These are phyloP conservation scores for Terana coerulea DNA, from an alignment of 768 basidiomycete genomes.

Conservation along the genomic window DNA sequence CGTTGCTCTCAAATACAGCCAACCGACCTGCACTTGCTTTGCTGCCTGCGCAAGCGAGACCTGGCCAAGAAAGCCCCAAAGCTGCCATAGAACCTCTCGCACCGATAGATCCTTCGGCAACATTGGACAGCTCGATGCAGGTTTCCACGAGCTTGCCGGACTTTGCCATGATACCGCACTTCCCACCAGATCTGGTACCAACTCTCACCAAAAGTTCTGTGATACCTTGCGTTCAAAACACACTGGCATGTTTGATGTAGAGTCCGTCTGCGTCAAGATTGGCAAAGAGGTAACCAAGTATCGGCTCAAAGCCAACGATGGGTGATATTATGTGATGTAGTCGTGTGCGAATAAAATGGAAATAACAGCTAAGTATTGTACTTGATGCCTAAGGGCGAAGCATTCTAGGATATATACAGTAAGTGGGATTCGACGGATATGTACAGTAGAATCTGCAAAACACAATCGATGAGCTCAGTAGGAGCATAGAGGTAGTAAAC, in stretches of 20 bases:
- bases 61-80: background rate
- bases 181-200: conserved; percentile 47
- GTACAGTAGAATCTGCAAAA: no score
- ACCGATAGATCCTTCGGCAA: background rate
- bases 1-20: conserved; percentile 45
- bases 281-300: conserved; percentile 59
- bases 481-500: no score
- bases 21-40: conserved; percentile 1
- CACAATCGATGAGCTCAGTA: no score
- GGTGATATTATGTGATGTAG: no score
- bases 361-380: no score
- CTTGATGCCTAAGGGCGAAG: no score
- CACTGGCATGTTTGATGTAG: conserved; percentile 49
- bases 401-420: no score
- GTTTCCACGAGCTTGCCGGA: conserved; percentile 7
- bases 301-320: background rate
- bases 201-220: conserved; percentile 45
- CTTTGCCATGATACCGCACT: conserved; percentile 47
- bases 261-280: conserved; percentile 59
- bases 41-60: background rate
- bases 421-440: no score
- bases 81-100: background rate
- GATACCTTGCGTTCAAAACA: conserved; percentile 33
- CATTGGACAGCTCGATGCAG: conserved; percentile 9
- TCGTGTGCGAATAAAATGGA: no score